Evolutionary conservation across 371 early-diverging fungal species (phyloP), one percentile per base, ranked within the genome.

Genomic region (Circinella umbellata): DNA sequence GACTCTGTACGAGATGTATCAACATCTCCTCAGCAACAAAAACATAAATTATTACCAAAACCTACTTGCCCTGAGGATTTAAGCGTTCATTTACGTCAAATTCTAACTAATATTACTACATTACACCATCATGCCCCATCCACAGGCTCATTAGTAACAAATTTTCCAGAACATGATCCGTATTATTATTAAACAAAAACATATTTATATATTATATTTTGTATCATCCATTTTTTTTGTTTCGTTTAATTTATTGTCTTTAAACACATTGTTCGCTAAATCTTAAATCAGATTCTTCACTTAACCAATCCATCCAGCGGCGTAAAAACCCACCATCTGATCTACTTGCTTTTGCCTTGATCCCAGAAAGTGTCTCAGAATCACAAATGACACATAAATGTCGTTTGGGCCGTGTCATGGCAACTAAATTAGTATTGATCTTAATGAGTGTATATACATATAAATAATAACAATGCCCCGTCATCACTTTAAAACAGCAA

Each of bases 321-420:
- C 81, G 82, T 4, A 89, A 70, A 46, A 89, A 89, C 1, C 81
- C 80, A n/a, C 82, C 86, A 66, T 87, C 87, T 46, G 74, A 67
- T 48, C 55, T 46, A 15, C 39, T 37, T 51, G 42, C 53, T 17
- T 65, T 35, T 67, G 76, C 62, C 75, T 79, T 59, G 47, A 63
- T 63, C 4, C 85, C 82, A 3, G 81, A 70, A 57, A 91, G 72
- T 0, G 91, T 91, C 51, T 89, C 87, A 8, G 88, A 85, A 79
- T 98, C 92, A 35, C 94, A 94, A 20, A 99, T 86, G 1, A 99
- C 86, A 76, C 93, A 92, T 48, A 98, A 73, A 66, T 96, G 96
- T 53, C 96, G 82, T 68, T 92, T 93, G 27, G 97, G 93, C 14
- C 99, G 83, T 37, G 98, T 98, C 73, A 99, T 87, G 8, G 97